Conservation (phyloP, 441 rosid species). For the Croton laevigatus region DNA sequence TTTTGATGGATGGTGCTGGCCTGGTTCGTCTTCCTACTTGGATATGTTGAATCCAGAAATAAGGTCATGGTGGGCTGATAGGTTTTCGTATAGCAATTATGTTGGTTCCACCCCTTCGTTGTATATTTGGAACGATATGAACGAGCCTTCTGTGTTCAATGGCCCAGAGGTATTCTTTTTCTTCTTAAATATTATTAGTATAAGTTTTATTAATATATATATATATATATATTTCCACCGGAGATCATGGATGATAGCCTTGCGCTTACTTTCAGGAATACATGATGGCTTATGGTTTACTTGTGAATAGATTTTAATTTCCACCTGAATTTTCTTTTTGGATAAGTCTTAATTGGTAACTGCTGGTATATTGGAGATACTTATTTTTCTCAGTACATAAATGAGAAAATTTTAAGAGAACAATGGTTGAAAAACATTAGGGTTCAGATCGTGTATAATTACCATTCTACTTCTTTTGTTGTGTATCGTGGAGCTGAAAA, state of each 20-base stretch:
- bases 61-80: slow-evolving; percentile 90
- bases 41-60: slow-evolving; percentile 88
- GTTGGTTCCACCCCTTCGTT: slow-evolving; percentile 86
- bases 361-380: background rate
- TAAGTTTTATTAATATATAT: background rate
- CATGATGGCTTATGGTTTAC: background rate
- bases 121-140: slow-evolving; percentile 99
- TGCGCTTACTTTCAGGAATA: background rate
- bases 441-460: background rate
- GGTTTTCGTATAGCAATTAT: slow-evolving; percentile 72
- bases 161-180: slow-evolving; percentile 88
- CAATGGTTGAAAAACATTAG: no score
- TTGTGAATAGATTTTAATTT: background rate
- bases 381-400: no score
- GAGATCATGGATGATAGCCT: background rate
- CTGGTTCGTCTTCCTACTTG: slow-evolving; percentile 88
- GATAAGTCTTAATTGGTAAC: no score
- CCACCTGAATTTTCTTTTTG: background rate
- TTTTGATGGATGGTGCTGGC: slow-evolving; percentile 99
- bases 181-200: background rate
- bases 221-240: background rate
- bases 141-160: slow-evolving; percentile 98
- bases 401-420: no score
- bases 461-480: background rate
- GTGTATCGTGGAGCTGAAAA: background rate